These are phyloP conservation scores for Cladosporium oxysporum DNA, from an alignment of 2,329 filamentous ascomycete species.

Conservation along the genomic window DNA sequence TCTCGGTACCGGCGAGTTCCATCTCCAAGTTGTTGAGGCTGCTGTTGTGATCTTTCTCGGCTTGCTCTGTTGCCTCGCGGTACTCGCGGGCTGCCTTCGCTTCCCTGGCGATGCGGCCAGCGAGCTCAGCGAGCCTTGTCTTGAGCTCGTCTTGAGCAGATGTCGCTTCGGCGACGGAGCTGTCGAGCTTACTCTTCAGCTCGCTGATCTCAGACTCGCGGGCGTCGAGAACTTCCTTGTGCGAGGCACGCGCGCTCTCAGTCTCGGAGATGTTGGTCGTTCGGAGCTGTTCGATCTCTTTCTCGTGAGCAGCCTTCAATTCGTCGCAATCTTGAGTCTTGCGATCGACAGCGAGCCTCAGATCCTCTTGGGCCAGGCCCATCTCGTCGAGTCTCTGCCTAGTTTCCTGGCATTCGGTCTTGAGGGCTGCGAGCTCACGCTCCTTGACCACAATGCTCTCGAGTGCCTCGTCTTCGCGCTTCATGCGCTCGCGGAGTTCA, in stretches of 20 bases:
- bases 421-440: constrained; percentile 22
- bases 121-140: constrained; percentile 32
- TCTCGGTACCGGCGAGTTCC: not conserved
- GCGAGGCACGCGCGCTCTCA: not conserved
- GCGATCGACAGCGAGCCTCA: constrained; percentile 1
- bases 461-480: constrained; percentile 12
- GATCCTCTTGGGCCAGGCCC: constrained; percentile 11
- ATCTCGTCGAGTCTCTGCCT: constrained; percentile 5
- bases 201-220: constrained; percentile 14
- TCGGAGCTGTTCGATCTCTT: constrained; percentile 1
- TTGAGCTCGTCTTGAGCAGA: constrained; percentile 26
- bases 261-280: constrained; percentile 10
- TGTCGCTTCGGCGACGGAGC: constrained; percentile 12
- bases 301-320: constrained; percentile 5
- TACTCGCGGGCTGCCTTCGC: constrained; percentile 20
- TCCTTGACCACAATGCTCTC: constrained; percentile 5
- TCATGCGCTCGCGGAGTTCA: constrained; percentile 3
- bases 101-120: constrained; percentile 26
- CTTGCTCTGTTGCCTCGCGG: constrained; percentile 21
- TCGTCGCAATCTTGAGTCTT: constrained; percentile 16
- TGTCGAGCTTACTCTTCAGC: constrained; percentile 17
- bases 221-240: constrained; percentile 10
- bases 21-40: not conserved
- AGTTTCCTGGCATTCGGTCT: constrained; percentile 18
- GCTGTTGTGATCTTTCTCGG: constrained; percentile 19